Base-by-base conservation (phyloP, 441 rosid genomes). In the Cnidoscolus chayamansa region DNA sequence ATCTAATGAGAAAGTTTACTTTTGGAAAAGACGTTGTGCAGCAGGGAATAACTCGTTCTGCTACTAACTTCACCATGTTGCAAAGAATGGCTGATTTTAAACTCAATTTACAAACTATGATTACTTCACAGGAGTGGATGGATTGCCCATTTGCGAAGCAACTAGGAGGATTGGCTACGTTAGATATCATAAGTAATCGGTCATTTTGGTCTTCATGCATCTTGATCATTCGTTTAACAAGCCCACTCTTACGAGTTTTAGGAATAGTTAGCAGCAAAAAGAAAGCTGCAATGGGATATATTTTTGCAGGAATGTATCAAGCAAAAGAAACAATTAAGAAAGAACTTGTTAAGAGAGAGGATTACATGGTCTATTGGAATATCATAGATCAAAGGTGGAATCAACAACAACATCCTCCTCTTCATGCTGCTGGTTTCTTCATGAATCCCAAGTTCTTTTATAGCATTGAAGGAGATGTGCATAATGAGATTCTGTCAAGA, bases 391-490 rank as follows among this genome's bases (percentile, higher is more conserved):
- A 62, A 62, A 81, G 97, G 84, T 95, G 96, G 98, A 80, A 79
- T 72, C 90, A 79, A 67, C 91, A 84, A 31, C 83, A 82, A 76
- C 86, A 84, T 68, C 88, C 84, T 77, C 96, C 98, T 76, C 87
- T 95, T 67, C 90, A 87, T 63, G 88, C 84, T 73, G 95, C 98
- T 12, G 99, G 97, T 62, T 93, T 95, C 82, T 95, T 82, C 79
- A 90, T 95, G 20, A 93, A 95, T 75, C 98, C 99, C 2, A 91
- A 86, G 81, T 89, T 95, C 80, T 93, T 93, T 75, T 93, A 93
- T 68, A 84, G 86, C 76, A 82, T 84, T 0, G 87, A 78, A 43
- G 98, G 90, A 78, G 95, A 86, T 65, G 72, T 86, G 80, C 92
- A 84, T 37, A 84, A 80, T 56, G 88, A 88, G 84, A 83, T 91